Percentiles rank a stretch among this genome's conserved stretches.
Evolutionary conservation across 495 filamentous ascomycete species (phyloP).

Genomic region (Neohortaea acidophila): DNA sequence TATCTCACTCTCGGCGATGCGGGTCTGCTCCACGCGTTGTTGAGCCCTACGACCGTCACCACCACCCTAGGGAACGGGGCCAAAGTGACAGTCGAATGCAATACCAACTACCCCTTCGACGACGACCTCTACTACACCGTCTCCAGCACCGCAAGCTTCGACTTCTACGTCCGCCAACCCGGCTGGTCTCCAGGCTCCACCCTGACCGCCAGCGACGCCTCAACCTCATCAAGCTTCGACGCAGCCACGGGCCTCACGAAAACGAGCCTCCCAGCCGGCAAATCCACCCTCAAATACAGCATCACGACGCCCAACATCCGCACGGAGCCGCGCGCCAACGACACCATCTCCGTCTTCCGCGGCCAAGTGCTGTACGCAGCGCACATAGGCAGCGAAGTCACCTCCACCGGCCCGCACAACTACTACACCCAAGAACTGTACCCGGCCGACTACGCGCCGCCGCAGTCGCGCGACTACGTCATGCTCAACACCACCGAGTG

Average conservation of each 20-base stretch:
- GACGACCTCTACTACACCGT: conserved; percentile 35
- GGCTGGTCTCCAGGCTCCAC: conserved; percentile 35
- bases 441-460: conserved; percentile 18
- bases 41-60: conserved; percentile 26
- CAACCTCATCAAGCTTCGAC: conserved; percentile 13
- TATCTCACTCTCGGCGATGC: conserved; percentile 19
- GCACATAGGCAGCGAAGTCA: conserved; percentile 26
- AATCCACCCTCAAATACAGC: conserved; percentile 17
- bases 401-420: conserved; percentile 17
- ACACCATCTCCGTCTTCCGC: conserved; percentile 39
- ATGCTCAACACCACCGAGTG: conserved; percentile 29
- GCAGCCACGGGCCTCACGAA: conserved; percentile 23
- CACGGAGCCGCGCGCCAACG: conserved; percentile 33
- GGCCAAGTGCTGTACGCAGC: conserved; percentile 43
- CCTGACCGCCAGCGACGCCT: conserved; percentile 10
- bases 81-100: conserved; percentile 24
- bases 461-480: conserved; percentile 27
- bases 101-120: conserved; percentile 41
- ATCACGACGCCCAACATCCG: conserved; percentile 20
- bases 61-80: conserved; percentile 20
- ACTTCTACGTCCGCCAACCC: conserved; percentile 38
- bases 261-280: conserved; percentile 22
- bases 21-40: conserved; percentile 31
- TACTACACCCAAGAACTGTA: conserved; percentile 14
- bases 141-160: conserved; percentile 25